Percentiles rank a stretch among this genome's conserved stretches.
Evolutionary conservation across 768 basidiomycete genomes (phyloP).

Genomic region (Dentipellis sp.): DNA sequence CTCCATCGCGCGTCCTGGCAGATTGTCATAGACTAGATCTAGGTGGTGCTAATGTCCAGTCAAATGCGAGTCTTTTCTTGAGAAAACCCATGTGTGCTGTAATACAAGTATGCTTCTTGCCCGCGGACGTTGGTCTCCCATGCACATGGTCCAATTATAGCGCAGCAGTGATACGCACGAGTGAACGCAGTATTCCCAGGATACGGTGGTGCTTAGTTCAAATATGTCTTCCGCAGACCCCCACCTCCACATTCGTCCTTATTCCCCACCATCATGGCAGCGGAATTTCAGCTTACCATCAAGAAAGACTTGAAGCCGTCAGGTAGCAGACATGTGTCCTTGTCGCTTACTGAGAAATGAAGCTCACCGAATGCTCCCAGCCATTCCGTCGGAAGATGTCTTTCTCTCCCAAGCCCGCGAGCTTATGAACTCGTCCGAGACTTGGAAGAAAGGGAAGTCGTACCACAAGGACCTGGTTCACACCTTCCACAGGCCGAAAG

Average conservation of each 20-base stretch:
- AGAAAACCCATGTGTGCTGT: too few species aligned
- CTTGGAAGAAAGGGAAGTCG: slow-evolving; percentile 65
- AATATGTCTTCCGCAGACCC: background rate
- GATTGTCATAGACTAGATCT: too few species aligned
- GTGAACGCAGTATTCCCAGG: too few species aligned
- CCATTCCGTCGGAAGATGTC: slow-evolving; percentile 50
- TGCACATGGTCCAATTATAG: background rate
- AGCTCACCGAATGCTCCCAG: slow-evolving; percentile 23
- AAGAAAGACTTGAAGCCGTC: slow-evolving; percentile 26
- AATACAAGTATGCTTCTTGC: background rate
- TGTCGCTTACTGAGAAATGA: background rate
- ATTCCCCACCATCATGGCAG: background rate
- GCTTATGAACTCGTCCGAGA: slow-evolving; percentile 44
- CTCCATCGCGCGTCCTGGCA: too few species aligned
- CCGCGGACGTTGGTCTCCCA: background rate
- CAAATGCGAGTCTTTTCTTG: background rate
- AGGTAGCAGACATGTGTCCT: slow-evolving; percentile 21
- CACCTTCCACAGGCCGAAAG: slow-evolving; percentile 44
- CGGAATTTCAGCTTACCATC: slow-evolving; percentile 26
- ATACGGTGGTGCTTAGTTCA: background rate
- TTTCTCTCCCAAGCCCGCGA: slow-evolving; percentile 43
- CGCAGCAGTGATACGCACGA: background rate
- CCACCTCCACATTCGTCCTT: background rate
- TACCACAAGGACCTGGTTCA: slow-evolving; percentile 45
- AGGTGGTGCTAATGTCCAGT: too few species aligned